Evolutionary conservation across 2,329 filamentous ascomycete genomes (phyloP), one percentile per base, ranked within the genome.

Genomic region (Microthyrium microscopicum): DNA sequence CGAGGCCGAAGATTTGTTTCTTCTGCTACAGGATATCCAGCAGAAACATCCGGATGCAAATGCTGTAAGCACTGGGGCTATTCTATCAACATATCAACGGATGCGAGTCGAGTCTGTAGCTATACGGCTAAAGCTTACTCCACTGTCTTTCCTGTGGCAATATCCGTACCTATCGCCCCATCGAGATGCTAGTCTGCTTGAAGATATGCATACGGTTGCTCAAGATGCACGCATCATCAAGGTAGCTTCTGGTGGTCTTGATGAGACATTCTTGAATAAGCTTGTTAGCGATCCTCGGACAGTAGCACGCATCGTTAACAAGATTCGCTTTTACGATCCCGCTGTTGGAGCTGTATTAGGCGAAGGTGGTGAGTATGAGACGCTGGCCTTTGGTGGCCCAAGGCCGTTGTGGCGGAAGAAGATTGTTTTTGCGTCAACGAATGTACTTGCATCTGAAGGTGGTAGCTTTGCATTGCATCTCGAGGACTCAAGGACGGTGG

Each of bases 281-380:
- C 73, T 84, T 56, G 78, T 93, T 13, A 73, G 78, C 3, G 68
- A 69, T 45, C 46, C 54, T 4, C 43, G 43, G 31, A 58, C 63
- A 6, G 55, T 67, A 34, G 48, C 45, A 32, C 55, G 56, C 27
- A 46, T 78, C 34, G 54, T 59, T 20, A 64, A 58, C 40, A 62
- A 72, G 1, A 64, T 82, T 50, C 58, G 61, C 31, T 92, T 91
- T 55, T 77, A 78, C 28, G 57, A 66, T 40, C 60, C 58, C 11
- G 35, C 7, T 8, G 36, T 31, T 20, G 83, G 80, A 1, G 78
- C 80, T 6, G 71, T 85, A 7, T 57, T 95, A 13, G 89, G 89
- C 1, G 89, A 95, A 52, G 89, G 89, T 5, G 89, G 89, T 3
- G 89, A 95, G 60, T 95, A 91, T 54, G 89, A 95, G 65, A 95